Conservation (phyloP, 192 early-diverging fungal genomes). For the Coemansia sp. region DNA sequence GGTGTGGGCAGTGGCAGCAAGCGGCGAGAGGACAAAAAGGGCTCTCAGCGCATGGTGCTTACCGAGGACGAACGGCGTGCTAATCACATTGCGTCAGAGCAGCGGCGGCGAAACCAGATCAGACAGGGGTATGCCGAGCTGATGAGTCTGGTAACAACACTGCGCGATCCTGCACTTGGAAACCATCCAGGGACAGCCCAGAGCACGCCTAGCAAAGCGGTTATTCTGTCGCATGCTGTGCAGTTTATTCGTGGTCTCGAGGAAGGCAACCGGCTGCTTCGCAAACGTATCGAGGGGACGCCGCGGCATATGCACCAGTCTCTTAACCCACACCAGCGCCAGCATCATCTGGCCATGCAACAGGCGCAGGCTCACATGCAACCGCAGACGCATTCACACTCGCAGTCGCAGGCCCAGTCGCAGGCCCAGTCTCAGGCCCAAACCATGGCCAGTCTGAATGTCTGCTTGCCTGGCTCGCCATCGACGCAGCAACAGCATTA, state of each 20-base stretch:
- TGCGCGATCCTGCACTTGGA: conserved; percentile 54
- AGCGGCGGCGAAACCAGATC: conserved; percentile 90
- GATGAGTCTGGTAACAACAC: conserved; percentile 78
- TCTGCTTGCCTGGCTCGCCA: background rate
- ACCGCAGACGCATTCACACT: background rate
- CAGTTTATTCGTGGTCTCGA: conserved; percentile 65
- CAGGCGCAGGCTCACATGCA: background rate
- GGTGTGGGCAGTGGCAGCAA: background rate
- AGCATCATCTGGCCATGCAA: conserved; percentile 5
- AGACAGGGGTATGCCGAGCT: conserved; percentile 86
- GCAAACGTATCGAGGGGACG: conserved; percentile 40
- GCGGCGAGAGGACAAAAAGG: conserved; percentile 40
- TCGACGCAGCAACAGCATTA: background rate
- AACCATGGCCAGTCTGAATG: background rate
- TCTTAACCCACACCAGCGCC: conserved; percentile 4
- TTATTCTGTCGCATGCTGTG: conserved; percentile 79
- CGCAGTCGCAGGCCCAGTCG: background rate
- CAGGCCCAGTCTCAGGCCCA: background rate
- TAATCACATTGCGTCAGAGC: conserved; percentile 94
- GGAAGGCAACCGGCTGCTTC: conserved; percentile 47
- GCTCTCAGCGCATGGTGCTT: conserved; percentile 59
- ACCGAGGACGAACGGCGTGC: conserved; percentile 88
- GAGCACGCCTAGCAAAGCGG: conserved; percentile 77
- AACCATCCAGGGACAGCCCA: conserved; percentile 61
- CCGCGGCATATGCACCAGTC: conserved; percentile 19